These are phyloP conservation scores for Gaultheria prostrata DNA, from an alignment of 148 eudicot genomes.

Conservation along the genomic window DNA sequence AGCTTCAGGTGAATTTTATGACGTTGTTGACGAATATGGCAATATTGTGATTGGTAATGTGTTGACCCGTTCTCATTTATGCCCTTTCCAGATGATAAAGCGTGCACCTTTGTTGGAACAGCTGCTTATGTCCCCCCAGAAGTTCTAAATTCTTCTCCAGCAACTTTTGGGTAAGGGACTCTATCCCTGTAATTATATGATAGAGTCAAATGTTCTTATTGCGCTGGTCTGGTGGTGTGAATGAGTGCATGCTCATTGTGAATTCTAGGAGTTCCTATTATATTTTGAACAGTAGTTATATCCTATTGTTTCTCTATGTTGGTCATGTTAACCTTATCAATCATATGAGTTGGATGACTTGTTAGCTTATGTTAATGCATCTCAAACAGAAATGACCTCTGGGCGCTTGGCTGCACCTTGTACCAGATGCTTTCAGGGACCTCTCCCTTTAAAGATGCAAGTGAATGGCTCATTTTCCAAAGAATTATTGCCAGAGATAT, in stretches of 20 bases:
- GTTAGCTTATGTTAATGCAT: constrained; percentile 1
- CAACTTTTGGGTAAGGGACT: constrained; percentile 82
- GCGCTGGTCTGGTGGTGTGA: constrained; percentile 3
- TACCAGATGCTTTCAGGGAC: constrained; percentile 99
- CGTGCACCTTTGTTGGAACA: constrained; percentile 98
- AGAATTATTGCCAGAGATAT: constrained; percentile 89
- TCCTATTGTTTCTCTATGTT: constrained; percentile 14
- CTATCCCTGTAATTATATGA: neutral
- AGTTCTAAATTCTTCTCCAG: constrained; percentile 94
- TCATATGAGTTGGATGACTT: neutral
- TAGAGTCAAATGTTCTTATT: neutral
- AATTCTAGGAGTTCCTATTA: neutral
- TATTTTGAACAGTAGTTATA: constrained; percentile 10
- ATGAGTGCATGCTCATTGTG: neutral
- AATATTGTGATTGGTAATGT: neutral
- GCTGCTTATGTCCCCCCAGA: constrained; percentile 99
- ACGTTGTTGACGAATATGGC: neutral
- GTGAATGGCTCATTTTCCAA: constrained; percentile 98
- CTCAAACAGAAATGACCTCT: constrained; percentile 80
- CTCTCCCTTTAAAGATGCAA: constrained; percentile 98
- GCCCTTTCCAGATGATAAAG: constrained; percentile 73
- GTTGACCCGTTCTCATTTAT: constrained; percentile 16
- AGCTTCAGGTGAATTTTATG: constrained; percentile 59
- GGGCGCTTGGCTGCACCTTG: constrained; percentile 99
- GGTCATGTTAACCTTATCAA: no score